These are phyloP conservation scores for Arachnopeziza araneosa DNA, from an alignment of 2,329 filamentous ascomycete genomes.

Conservation along the genomic window DNA sequence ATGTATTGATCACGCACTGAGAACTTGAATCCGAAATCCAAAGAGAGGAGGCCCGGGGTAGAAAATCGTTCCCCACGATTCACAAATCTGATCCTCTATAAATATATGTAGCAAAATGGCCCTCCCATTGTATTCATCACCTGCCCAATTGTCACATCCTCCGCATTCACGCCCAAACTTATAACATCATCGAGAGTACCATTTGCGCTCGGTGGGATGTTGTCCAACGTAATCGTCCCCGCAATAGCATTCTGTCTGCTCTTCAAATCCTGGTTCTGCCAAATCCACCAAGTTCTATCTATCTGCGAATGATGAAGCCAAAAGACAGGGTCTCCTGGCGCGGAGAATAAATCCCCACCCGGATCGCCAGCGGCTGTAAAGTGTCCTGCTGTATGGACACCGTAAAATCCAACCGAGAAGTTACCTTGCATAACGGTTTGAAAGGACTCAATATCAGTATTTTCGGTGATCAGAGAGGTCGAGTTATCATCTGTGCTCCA, in stretches of 20 bases:
- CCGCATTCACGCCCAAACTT: constrained; percentile 24
- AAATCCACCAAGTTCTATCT: constrained; percentile 44
- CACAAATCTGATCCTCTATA: constrained; percentile 5
- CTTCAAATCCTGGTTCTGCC: constrained; percentile 41
- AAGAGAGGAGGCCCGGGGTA: too few species aligned
- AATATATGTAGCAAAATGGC: constrained; percentile 42
- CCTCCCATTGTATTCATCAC: constrained; percentile 38
- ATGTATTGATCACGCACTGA: too few species aligned
- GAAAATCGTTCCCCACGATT: not conserved
- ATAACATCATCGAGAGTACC: constrained; percentile 37
- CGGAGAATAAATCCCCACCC: constrained; percentile 40
- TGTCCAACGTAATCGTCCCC: constrained; percentile 39
- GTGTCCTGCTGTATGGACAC: constrained; percentile 36
- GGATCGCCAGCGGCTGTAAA: constrained; percentile 42
- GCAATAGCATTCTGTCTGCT: constrained; percentile 24
- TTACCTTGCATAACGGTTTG: constrained; percentile 42
- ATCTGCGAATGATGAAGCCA: constrained; percentile 42
- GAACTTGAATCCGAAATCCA: too few species aligned
- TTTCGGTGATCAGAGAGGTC: constrained; percentile 35
- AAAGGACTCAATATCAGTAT: constrained; percentile 36
- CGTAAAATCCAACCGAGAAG: constrained; percentile 29
- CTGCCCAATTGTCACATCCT: constrained; percentile 29
- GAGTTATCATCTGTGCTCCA: constrained; percentile 34
- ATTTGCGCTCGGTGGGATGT: constrained; percentile 37
- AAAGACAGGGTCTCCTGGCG: constrained; percentile 41